A percentile compares a stretch with the other conserved stretches of the same genome.
These are phyloP conservation scores for Geotrichum australiense DNA, from an alignment of 1,139 yeast genomes.

Conservation along the genomic window DNA sequence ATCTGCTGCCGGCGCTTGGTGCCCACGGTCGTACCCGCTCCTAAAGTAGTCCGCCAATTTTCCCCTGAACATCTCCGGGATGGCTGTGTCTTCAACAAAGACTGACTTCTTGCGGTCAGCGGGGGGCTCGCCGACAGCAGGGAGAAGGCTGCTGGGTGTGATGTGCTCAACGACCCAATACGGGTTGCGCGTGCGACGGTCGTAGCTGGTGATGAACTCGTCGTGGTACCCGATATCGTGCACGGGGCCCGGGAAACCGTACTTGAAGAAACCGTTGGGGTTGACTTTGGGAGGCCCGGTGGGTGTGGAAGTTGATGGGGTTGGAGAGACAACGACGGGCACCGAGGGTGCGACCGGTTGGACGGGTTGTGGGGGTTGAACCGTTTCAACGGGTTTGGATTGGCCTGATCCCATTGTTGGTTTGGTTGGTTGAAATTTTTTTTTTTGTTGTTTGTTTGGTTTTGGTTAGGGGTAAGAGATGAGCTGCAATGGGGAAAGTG, in stretches of 20 bases:
- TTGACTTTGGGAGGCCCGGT: conserved; percentile 8
- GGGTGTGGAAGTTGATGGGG: background rate
- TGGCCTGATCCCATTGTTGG: conserved; percentile 14
- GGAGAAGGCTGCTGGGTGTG: conserved; percentile 60
- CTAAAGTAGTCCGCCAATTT: conserved; percentile 79
- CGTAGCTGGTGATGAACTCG: conserved; percentile 81
- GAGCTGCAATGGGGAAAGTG: no score
- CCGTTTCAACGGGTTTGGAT: conserved; percentile 10
- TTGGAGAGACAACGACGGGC: background rate
- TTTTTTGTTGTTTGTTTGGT: background rate
- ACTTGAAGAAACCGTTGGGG: conserved; percentile 50
- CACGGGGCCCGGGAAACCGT: conserved; percentile 92
- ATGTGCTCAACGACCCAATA: conserved; percentile 90
- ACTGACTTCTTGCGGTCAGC: conserved; percentile 68
- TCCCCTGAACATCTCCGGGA: conserved; percentile 73
- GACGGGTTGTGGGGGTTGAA: no score
- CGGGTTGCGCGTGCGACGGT: conserved; percentile 80
- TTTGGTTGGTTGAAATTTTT: background rate
- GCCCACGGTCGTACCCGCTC: conserved; percentile 96
- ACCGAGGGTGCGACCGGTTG: background rate
- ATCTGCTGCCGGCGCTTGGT: conserved; percentile 96
- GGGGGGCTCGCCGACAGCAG: conserved; percentile 31
- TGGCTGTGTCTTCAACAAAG: conserved; percentile 79
- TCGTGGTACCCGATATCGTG: conserved; percentile 69
- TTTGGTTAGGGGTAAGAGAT: no score